phyloP scores from a whole-genome alignment of 1,139 yeast genomes.

The Candida sp. region DNA sequence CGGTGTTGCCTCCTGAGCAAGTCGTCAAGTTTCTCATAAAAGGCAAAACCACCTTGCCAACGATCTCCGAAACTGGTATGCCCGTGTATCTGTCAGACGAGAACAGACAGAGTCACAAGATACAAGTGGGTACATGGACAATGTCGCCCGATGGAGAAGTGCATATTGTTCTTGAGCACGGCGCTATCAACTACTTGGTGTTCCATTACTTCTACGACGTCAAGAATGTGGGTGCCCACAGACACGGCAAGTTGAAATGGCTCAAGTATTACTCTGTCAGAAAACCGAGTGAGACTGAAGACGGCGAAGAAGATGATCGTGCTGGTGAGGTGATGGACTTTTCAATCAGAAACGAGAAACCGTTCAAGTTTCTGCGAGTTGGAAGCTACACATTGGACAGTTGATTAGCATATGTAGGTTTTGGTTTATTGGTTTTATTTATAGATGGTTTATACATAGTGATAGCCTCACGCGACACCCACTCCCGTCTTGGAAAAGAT shows the following conservation, averaged over 20 bases:
- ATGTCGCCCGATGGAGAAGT: slow-evolving; percentile 54
- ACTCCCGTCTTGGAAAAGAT: too few species aligned
- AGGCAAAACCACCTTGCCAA: slow-evolving; percentile 23
- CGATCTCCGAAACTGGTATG: slow-evolving; percentile 12
- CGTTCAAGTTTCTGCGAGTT: slow-evolving; percentile 74
- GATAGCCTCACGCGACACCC: too few species aligned
- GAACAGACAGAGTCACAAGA: slow-evolving; percentile 35
- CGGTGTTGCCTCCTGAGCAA: slow-evolving; percentile 65
- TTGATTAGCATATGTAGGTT: neutral
- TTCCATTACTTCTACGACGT: slow-evolving; percentile 69
- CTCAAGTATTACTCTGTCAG: slow-evolving; percentile 58
- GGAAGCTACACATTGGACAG: slow-evolving; percentile 36
- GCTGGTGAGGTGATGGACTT: slow-evolving; percentile 59
- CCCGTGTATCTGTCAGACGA: slow-evolving; percentile 12
- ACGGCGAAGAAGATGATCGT: slow-evolving; percentile 32
- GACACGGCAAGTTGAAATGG: slow-evolving; percentile 76
- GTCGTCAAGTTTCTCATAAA: slow-evolving; percentile 60
- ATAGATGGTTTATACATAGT: too few species aligned
- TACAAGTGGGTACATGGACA: slow-evolving; percentile 60
- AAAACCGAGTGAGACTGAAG: slow-evolving; percentile 32
- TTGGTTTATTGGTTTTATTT: neutral
- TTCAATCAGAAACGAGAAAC: slow-evolving; percentile 70
- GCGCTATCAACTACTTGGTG: slow-evolving; percentile 64
- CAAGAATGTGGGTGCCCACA: slow-evolving; percentile 55
- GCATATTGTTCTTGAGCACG: slow-evolving; percentile 55